These are phyloP conservation scores for Globisporangium spinosum DNA, from an alignment of 352 stramenopile species.

Conservation along the genomic window DNA sequence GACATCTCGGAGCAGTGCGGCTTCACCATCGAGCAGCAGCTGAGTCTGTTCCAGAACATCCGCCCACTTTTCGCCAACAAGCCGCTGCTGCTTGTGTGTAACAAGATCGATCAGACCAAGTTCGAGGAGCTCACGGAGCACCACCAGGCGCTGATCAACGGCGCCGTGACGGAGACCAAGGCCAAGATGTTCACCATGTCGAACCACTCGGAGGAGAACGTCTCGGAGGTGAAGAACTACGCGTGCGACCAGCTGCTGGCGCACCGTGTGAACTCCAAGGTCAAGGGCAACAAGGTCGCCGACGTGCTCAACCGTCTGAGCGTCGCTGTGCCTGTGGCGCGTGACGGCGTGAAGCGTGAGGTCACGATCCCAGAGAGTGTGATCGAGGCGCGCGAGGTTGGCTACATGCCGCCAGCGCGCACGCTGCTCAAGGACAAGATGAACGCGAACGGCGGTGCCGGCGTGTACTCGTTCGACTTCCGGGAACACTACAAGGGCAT, in stretches of 20 bases:
- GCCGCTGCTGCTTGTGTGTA: slow-evolving; percentile 97
- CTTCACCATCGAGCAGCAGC: slow-evolving; percentile 98
- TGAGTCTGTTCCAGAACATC: slow-evolving; percentile 97
- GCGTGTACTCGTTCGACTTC: slow-evolving; percentile 97
- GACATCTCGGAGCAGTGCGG: slow-evolving; percentile 99
- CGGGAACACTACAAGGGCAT: slow-evolving; percentile 95
- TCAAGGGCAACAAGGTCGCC: slow-evolving; percentile 94
- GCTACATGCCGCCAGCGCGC: slow-evolving; percentile 33
- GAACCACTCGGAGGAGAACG: slow-evolving; percentile 97
- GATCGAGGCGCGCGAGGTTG: slow-evolving; percentile 65
- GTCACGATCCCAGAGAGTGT: slow-evolving; percentile 93
- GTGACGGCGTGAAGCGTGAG: slow-evolving; percentile 90
- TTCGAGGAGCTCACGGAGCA: slow-evolving; percentile 87
- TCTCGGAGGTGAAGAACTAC: slow-evolving; percentile 92
- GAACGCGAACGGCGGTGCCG: slow-evolving; percentile 95
- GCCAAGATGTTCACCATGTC: slow-evolving; percentile 97
- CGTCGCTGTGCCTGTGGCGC: slow-evolving; percentile 92
- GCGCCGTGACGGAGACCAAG: slow-evolving; percentile 63
- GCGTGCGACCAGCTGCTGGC: slow-evolving; percentile 95
- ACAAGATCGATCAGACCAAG: slow-evolving; percentile 98
- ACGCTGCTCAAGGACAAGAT: slow-evolving; percentile 84
- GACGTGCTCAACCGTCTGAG: slow-evolving; percentile 96
- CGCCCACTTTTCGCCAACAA: slow-evolving; percentile 99
- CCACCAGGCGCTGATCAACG: slow-evolving; percentile 83
- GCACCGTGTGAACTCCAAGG: slow-evolving; percentile 93